Evolutionary conservation across 2,329 filamentous ascomycete genomes (phyloP).

Genomic region (Exophiala calicioides): DNA sequence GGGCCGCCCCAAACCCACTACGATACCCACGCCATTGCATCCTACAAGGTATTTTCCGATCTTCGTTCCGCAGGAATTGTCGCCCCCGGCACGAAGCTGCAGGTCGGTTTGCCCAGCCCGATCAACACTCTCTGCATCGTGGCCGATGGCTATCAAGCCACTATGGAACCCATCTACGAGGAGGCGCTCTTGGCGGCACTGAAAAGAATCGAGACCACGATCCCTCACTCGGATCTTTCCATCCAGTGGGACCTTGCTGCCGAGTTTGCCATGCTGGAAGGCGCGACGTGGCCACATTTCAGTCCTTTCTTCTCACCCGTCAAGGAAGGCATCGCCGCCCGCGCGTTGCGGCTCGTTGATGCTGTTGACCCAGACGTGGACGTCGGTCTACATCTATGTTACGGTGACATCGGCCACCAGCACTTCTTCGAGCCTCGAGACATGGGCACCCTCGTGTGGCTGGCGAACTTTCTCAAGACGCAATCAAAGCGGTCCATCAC

Average conservation of each 20-base stretch:
- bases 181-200: constrained; percentile 30
- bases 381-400: constrained; percentile 51
- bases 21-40: constrained; percentile 34
- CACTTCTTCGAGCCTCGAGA: constrained; percentile 50
- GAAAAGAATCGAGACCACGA: constrained; percentile 31
- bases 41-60: constrained; percentile 33
- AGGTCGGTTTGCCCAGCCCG: constrained; percentile 38
- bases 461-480: constrained; percentile 36
- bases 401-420: constrained; percentile 48
- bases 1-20: constrained; percentile 27
- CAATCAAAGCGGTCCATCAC: constrained; percentile 36
- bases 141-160: constrained; percentile 28
- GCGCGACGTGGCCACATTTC: constrained; percentile 34
- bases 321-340: constrained; percentile 39
- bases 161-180: constrained; percentile 36
- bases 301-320: no score
- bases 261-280: constrained; percentile 34
- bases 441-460: constrained; percentile 38
- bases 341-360: constrained; percentile 36
- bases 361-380: constrained; percentile 41
- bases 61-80: constrained; percentile 32
- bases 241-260: constrained; percentile 37
- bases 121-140: constrained; percentile 28
- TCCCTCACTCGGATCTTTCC: constrained; percentile 36
- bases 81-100: constrained; percentile 34